phyloP scores from a whole-genome alignment of 352 stramenopile genomes.

The Phytophthora parvispora region DNA sequence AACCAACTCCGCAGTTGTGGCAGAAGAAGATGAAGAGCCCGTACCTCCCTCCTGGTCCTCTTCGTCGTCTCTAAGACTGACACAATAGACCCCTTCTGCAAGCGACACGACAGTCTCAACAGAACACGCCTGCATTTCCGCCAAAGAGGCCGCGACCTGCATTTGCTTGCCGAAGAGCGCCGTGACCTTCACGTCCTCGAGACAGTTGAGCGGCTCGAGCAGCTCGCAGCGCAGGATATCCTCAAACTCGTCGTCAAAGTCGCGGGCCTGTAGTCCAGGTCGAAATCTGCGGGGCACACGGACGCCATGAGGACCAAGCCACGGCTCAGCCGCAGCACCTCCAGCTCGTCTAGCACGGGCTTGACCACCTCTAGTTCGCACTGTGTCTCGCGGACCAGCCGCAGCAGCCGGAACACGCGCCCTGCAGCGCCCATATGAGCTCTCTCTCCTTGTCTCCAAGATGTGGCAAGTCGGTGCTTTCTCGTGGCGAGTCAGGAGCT shows the following conservation, averaged over 20 bases:
- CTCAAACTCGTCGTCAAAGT: slow-evolving; percentile 64
- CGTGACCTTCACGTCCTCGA: slow-evolving; percentile 17
- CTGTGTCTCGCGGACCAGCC: not conserved
- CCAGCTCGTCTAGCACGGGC: slow-evolving; percentile 15
- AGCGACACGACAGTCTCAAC: not conserved
- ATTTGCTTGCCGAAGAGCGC: slow-evolving; percentile 62
- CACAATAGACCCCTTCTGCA: not conserved
- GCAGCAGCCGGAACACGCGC: not conserved
- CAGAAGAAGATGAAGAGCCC: no score
- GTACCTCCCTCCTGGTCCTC: no score
- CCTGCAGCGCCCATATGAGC: no score
- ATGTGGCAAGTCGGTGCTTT: no score
- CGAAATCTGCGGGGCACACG: slow-evolving; percentile 47
- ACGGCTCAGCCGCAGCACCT: slow-evolving; percentile 63
- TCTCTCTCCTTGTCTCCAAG: no score
- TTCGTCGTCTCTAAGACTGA: slow-evolving; percentile 7
- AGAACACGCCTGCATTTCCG: slow-evolving; percentile 43
- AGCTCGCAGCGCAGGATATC: slow-evolving; percentile 50
- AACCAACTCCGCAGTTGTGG: slow-evolving; percentile 20
- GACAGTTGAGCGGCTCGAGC: no score
- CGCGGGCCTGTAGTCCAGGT: slow-evolving; percentile 33
- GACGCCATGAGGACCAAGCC: slow-evolving; percentile 40
- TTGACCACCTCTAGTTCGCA: not conserved
- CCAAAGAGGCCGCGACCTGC: slow-evolving; percentile 41
- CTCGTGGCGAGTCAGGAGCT: no score